Percentiles rank a stretch among this genome's conserved stretches.
These are phyloP conservation scores for Microthyrium microscopicum DNA, from an alignment of 2,329 filamentous ascomycete species.

Conservation along the genomic window DNA sequence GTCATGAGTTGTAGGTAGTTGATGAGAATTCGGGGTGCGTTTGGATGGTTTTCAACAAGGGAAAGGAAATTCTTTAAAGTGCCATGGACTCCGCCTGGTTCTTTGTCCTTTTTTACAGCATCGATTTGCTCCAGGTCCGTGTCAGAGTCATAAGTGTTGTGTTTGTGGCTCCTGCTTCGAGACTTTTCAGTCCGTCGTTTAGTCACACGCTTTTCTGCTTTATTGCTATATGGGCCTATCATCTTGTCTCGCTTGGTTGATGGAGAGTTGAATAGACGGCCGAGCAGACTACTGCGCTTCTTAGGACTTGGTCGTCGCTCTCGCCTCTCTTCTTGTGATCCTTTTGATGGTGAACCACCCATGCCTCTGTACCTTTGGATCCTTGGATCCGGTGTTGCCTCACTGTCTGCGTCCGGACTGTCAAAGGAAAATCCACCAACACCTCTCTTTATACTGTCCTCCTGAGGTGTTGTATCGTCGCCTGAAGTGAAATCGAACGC, in stretches of 20 bases:
- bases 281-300: conserved; percentile 13
- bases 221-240: conserved; percentile 17
- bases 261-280: conserved; percentile 11
- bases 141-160: conserved; percentile 9
- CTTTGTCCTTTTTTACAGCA: conserved; percentile 7
- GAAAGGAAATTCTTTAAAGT: conserved; percentile 34
- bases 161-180: conserved; percentile 12
- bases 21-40: conserved; percentile 47
- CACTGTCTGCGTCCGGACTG: conserved; percentile 26
- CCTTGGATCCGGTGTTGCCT: conserved; percentile 24
- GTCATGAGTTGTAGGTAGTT: conserved; percentile 50
- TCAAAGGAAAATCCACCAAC: no score
- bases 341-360: conserved; percentile 3
- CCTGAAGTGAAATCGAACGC: conserved; percentile 27
- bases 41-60: conserved; percentile 48
- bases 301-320: conserved; percentile 9
- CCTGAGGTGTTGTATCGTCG: conserved; percentile 32
- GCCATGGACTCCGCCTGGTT: conserved; percentile 7
- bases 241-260: conserved; percentile 25
- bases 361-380: conserved; percentile 10
- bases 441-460: no score
- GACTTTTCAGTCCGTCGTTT: conserved; percentile 18
- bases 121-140: conserved; percentile 5
- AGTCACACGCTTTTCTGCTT: conserved; percentile 22
- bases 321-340: conserved; percentile 3